Evolutionary conservation across 352 stramenopile species (phyloP), one percentile per base, ranked within the genome.

Genomic region (Phytophthora pisi): DNA sequence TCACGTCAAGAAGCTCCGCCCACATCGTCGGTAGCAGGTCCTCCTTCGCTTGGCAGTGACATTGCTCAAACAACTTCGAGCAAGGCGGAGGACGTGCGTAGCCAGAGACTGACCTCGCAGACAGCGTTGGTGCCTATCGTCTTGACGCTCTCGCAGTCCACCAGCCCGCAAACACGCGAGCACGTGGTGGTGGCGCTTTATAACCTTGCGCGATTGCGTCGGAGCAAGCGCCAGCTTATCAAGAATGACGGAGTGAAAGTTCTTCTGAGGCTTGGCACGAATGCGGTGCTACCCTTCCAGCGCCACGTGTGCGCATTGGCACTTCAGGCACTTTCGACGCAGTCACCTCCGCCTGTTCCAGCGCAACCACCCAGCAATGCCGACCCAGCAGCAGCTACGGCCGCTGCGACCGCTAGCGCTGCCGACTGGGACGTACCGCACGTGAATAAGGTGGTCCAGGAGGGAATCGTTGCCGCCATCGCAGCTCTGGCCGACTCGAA

Each of bases 171-270:
- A 45, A 92, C 87, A 16, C 81, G 81, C 16, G 81, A 93, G 62
- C 74, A 95, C 34, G 82, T 91, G 9, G 70, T 88, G 51, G 74
- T 93, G 20, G 68, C 84, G 20, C 58, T 95, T 20, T 75, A 90
- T 65, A 95, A 90, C 67, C 67, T 93, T 15, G 76, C 82, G 30
- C 64, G 75, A 24, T 70, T 87, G 57, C 72, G 68, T 26, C 83
- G 80, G 26, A 89, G 78, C 61, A 83, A 88, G 23, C 66, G 78
- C 57, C 80, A 92, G 26, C 57, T 95, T 26, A 81, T 93, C 68
- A 88, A 89, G 67, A 68, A 91, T 61, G 84, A 95, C 54, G 87
- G 77, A n/a, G 82, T 93, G n/a, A 91, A 90, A 57, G 75, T 78
- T 36, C 67, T 93, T 15, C 61, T 93, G 15, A 71, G 74, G 1